Base-by-base conservation (phyloP, 2,329 filamentous ascomycete species). In the Coniochaeta prunicola region DNA sequence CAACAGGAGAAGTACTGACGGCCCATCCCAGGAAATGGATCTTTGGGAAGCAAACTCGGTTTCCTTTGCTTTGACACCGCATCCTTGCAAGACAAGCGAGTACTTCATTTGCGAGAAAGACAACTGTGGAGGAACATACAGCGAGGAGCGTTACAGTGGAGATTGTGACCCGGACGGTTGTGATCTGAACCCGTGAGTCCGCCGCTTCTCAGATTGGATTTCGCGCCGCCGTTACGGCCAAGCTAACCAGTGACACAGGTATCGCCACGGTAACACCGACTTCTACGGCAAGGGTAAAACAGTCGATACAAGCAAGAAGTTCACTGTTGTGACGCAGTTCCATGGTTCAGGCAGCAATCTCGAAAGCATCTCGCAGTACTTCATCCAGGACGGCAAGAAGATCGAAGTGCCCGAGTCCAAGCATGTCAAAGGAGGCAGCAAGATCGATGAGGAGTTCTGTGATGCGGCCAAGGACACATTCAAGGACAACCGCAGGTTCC, bases 361-460 rank as follows among this genome's bases (percentile, higher is more conserved):
- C 28, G 71, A 71, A 58, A 76, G 80, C 65, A 80, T 85, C 66
- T 75, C 76, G 54, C 80, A 83, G 63, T 74, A 82, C 68, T 84
- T 84, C 66, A 74, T 84, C 38, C 83, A 86, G 68, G 69, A 80
- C 68, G 80, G 78, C 61, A 71, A 73, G 21, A 76, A 81, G 59
- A 80, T 83, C 61, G 72, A 78, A 59, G 57, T 65, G 13, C 64
- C 67, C 10, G 79, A 82, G 65, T 67, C 68, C 13, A 64, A 64
- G 28, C 61, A 67, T 30, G 67, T 65, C 5, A 59, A 59, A 5
- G 64, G 62, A 48, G 66, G 61, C 58, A 58, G 59, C 57, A 76
- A 84, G 72, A 80, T 89, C 74, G 85, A 79, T 58, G 75, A 80
- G 55, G 71, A 74, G 2, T 86, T 80, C 75, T 89, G 86, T 72